phyloP scores from a whole-genome alignment of 352 stramenopile genomes.

The Aphanomyces invadans region DNA sequence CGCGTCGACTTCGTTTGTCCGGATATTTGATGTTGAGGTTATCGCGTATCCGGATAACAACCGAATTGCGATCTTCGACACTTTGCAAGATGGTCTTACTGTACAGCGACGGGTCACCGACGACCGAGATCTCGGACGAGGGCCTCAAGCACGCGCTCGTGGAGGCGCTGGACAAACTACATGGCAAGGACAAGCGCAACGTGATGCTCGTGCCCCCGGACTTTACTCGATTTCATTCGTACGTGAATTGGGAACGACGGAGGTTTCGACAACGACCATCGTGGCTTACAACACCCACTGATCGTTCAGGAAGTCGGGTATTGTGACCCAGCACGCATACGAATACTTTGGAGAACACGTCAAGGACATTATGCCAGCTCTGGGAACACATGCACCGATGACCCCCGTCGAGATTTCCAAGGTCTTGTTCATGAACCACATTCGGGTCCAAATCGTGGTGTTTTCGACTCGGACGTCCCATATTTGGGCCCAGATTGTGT shows the following conservation, averaged over 20 bases:
- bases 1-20: background rate
- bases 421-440: too few species aligned
- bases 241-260: conserved; percentile 28
- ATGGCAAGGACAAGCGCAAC: conserved; percentile 37
- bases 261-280: background rate
- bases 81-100: conserved; percentile 45
- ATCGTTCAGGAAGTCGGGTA: conserved; percentile 87
- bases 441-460: background rate
- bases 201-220: conserved; percentile 93
- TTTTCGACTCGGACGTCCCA: background rate
- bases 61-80: conserved; percentile 4
- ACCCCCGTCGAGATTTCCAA: conserved; percentile 87
- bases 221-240: conserved; percentile 94
- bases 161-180: conserved; percentile 55
- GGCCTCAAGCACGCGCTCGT: conserved; percentile 55
- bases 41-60: background rate
- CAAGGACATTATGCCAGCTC: conserved; percentile 88
- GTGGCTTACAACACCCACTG: too few species aligned
- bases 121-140: conserved; percentile 48
- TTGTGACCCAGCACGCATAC: conserved; percentile 90
- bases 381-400: conserved; percentile 96
- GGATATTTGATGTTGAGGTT: conserved; percentile 10
- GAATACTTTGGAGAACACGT: conserved; percentile 84
- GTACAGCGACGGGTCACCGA: conserved; percentile 66
- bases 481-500: too few species aligned